These are phyloP conservation scores for Zasmidium angulare DNA, from an alignment of 2,329 filamentous ascomycete genomes.

Conservation along the genomic window DNA sequence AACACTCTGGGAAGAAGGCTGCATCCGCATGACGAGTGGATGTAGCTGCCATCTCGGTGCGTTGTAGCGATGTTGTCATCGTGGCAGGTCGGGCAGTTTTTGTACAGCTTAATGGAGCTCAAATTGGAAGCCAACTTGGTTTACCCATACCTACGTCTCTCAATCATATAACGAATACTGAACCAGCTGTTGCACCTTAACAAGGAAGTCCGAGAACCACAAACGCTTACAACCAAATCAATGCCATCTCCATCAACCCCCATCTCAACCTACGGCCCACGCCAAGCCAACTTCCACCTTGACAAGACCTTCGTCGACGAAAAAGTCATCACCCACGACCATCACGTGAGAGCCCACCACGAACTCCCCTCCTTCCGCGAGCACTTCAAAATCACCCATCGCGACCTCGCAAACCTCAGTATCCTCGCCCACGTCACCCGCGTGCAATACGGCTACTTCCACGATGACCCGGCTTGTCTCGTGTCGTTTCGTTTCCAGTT, in stretches of 20 bases:
- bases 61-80: no score
- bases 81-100: no score
- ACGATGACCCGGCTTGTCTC: constrained; percentile 10
- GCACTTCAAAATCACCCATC: constrained; percentile 11
- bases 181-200: no score
- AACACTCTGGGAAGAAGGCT: no score
- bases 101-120: no score
- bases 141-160: no score
- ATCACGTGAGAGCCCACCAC: constrained; percentile 12
- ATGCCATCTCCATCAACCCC: neutral
- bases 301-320: constrained; percentile 14
- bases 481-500: constrained; percentile 15
- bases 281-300: constrained; percentile 12
- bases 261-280: neutral
- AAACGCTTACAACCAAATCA: neutral
- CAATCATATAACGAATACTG: no score
- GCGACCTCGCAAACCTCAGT: constrained; percentile 10
- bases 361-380: neutral
- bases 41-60: no score
- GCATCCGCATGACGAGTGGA: no score
- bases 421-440: constrained; percentile 13
- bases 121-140: no score
- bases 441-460: constrained; percentile 14
- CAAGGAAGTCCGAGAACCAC: no score
- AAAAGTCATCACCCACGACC: constrained; percentile 14